Percentiles rank a stretch among this genome's conserved stretches.
These are phyloP conservation scores for Epichloe gansuensis DNA, from an alignment of 2,329 filamentous ascomycete species.

Conservation along the genomic window DNA sequence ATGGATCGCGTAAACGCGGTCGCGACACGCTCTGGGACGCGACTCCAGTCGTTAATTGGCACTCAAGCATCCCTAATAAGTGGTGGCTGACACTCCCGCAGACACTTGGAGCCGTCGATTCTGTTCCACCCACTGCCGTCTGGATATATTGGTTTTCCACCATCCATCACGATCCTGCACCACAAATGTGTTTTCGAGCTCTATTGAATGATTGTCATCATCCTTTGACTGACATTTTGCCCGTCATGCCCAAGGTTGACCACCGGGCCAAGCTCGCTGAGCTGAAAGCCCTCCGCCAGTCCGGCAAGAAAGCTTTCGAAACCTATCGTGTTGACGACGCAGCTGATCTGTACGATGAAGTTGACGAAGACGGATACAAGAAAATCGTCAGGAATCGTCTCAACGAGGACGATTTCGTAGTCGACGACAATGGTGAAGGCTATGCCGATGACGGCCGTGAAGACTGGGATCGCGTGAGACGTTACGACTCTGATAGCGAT, in stretches of 20 bases:
- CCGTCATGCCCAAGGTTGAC: constrained; percentile 25
- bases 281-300: constrained; percentile 69
- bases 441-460: constrained; percentile 95
- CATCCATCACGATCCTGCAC: background rate
- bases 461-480: constrained; percentile 70
- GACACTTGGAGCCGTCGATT: background rate
- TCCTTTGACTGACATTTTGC: constrained; percentile 5
- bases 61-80: background rate
- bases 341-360: constrained; percentile 81
- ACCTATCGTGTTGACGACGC: constrained; percentile 79
- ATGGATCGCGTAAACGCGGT: background rate
- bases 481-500: constrained; percentile 65
- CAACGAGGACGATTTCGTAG: constrained; percentile 93
- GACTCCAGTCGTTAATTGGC: background rate
- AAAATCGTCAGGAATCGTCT: constrained; percentile 82
- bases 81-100: background rate
- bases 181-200: background rate
- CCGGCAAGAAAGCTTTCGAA: constrained; percentile 84
- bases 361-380: constrained; percentile 95
- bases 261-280: constrained; percentile 53
- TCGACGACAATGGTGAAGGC: constrained; percentile 94
- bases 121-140: background rate
- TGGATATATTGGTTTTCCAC: background rate
- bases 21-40: constrained; percentile 3
- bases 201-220: constrained; percentile 8